Percentiles rank a stretch among this genome's conserved stretches.
Conservation (phyloP, 192 early-diverging fungal species). For the Backusella tuberculispora region DNA sequence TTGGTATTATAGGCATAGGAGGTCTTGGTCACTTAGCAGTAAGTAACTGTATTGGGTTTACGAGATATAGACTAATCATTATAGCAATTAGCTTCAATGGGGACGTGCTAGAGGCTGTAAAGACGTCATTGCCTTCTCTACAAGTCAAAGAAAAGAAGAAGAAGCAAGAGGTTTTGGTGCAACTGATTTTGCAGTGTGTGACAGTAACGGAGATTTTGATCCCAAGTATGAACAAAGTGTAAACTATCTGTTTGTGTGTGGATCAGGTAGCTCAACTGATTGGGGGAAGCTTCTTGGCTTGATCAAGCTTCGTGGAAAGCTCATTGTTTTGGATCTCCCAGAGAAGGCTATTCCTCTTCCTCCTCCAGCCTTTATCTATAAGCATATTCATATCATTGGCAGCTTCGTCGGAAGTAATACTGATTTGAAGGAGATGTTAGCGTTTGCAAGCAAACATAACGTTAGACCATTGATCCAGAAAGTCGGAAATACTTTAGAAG, state of each 20-base stretch:
- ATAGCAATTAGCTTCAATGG: constrained; percentile 53
- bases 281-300: constrained; percentile 53
- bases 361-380: constrained; percentile 46
- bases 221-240: constrained; percentile 25
- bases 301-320: constrained; percentile 60
- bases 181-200: constrained; percentile 45
- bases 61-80: not conserved
- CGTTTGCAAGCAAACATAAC: constrained; percentile 64
- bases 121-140: constrained; percentile 60
- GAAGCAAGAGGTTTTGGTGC: constrained; percentile 64
- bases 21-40: constrained; percentile 68
- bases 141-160: constrained; percentile 55
- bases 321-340: constrained; percentile 71
- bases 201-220: not conserved
- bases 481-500: constrained; percentile 55
- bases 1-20: constrained; percentile 70
- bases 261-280: constrained; percentile 42
- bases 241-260: constrained; percentile 44
- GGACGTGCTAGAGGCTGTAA: constrained; percentile 52
- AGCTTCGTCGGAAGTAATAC: constrained; percentile 68
- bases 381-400: constrained; percentile 58
- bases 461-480: constrained; percentile 70
- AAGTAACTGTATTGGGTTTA: not conserved
- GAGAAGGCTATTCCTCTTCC: constrained; percentile 55
- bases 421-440: constrained; percentile 66